Percentiles rank a stretch among this genome's conserved stretches.
Evolutionary conservation across 1,284 basidiomycete species (phyloP).

Genomic region (Sphagnurus paluster): DNA sequence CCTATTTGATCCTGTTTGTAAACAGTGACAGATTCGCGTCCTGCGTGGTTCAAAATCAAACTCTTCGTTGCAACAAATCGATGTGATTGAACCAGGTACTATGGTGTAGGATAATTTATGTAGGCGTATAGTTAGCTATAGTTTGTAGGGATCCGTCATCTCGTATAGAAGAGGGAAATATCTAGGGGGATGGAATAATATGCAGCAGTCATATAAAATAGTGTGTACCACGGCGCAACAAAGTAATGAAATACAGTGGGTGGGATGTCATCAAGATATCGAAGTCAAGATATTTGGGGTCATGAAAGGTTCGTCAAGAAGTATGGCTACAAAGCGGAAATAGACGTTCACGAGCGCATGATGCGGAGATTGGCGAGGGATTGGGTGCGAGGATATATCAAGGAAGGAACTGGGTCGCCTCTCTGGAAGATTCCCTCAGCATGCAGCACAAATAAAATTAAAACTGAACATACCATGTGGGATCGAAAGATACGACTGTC

Average conservation of each 20-base stretch:
- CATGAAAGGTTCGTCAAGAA: constrained; percentile 2
- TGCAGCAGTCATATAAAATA: constrained; percentile 1
- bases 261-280: constrained; percentile 7
- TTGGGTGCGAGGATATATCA: constrained; percentile 24
- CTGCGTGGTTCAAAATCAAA: background rate
- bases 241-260: constrained; percentile 4
- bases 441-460: constrained; percentile 4
- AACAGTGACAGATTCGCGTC: constrained; percentile 3
- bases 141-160: background rate
- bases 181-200: background rate
- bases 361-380: constrained; percentile 25
- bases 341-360: constrained; percentile 22
- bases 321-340: constrained; percentile 10
- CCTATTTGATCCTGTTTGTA: constrained; percentile 15
- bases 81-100: background rate
- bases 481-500: constrained; percentile 49
- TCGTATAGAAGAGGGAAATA: background rate
- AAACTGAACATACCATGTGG: constrained; percentile 40
- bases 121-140: background rate
- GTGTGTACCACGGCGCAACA: background rate
- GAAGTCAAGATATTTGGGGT: constrained; percentile 2
- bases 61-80: no score
- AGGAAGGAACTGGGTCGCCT: constrained; percentile 29
- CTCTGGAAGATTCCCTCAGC: constrained; percentile 27
- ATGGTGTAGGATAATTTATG: background rate